These are phyloP conservation scores for Corrigiola litoralis DNA, from an alignment of 179 eudicot genomes.

Conservation along the genomic window DNA sequence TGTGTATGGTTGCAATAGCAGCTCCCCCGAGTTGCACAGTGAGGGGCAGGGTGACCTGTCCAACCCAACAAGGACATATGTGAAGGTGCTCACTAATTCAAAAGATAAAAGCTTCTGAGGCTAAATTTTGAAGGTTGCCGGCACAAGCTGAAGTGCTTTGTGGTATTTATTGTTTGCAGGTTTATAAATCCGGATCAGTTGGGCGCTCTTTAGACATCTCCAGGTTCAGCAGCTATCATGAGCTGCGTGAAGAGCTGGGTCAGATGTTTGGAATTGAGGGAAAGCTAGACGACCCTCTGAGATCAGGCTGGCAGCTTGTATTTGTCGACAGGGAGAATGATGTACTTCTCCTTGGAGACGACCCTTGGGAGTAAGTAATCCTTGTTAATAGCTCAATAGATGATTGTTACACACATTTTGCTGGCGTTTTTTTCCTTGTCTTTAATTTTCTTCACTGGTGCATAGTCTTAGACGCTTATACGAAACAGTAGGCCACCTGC, in stretches of 20 bases:
- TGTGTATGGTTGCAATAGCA: conserved; percentile 61
- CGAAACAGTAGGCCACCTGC: no score
- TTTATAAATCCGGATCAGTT: conserved; percentile 82
- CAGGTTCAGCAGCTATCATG: conserved; percentile 92
- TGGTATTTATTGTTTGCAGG: conserved; percentile 40
- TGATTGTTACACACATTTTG: neutral
- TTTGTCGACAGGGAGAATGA: conserved; percentile 64
- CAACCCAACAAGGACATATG: conserved; percentile 53
- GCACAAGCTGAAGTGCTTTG: neutral
- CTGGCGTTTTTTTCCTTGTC: neutral
- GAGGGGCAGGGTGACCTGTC: conserved; percentile 73
- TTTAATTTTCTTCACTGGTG: no score
- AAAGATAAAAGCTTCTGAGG: neutral
- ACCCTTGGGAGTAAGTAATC: conserved; percentile 94
- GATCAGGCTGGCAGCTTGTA: conserved; percentile 77
- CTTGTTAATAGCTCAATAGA: neutral
- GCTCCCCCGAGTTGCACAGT: conserved; percentile 75
- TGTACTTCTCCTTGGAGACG: conserved; percentile 88
- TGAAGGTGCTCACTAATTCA: conserved; percentile 55
- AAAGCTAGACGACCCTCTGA: conserved; percentile 86
- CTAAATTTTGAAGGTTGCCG: neutral
- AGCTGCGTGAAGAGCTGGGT: conserved; percentile 90
- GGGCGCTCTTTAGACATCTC: conserved; percentile 95
- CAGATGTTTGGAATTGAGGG: conserved; percentile 96
- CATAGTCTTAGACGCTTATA: no score